Evolutionary conservation across 2,329 filamentous ascomycete species (phyloP).

Genomic region (Fusarium phyllophilum): DNA sequence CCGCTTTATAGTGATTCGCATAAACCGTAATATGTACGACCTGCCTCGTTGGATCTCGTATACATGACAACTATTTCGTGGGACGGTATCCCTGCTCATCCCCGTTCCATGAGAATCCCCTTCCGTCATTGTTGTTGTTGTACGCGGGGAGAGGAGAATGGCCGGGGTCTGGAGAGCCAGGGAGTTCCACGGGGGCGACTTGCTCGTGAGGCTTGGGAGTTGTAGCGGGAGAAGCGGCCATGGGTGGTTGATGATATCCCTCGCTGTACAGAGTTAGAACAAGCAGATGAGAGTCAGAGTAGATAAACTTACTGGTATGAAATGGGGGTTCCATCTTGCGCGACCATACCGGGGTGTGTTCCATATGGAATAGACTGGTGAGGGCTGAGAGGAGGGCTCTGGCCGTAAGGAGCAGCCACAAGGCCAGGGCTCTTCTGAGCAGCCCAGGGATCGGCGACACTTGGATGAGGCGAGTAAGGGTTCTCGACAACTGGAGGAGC

Average conservation of each 20-base stretch:
- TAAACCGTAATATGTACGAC: slow-evolving; percentile 13
- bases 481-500: slow-evolving; percentile 28
- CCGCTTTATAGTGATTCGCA: slow-evolving; percentile 3
- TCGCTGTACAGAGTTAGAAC: slow-evolving; percentile 19
- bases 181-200: slow-evolving; percentile 48
- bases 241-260: slow-evolving; percentile 22
- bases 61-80: slow-evolving; percentile 19
- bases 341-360: slow-evolving; percentile 33
- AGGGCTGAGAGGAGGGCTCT: slow-evolving; percentile 48
- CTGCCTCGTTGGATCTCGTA: neutral
- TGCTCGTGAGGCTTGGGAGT: slow-evolving; percentile 36
- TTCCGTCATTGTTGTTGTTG: slow-evolving; percentile 20
- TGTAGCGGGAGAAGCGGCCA: slow-evolving; percentile 20
- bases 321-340: slow-evolving; percentile 34
- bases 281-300: neutral
- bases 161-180: slow-evolving; percentile 45
- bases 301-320: slow-evolving; percentile 45
- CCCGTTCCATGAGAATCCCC: slow-evolving; percentile 47
- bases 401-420: slow-evolving; percentile 47
- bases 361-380: slow-evolving; percentile 40
- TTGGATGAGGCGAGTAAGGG: slow-evolving; percentile 31
- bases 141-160: slow-evolving; percentile 51
- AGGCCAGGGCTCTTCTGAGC: slow-evolving; percentile 33
- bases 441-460: slow-evolving; percentile 31
- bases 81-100: slow-evolving; percentile 45